Percentiles rank a stretch among this genome's conserved stretches.
Evolutionary conservation across 2,329 filamentous ascomycete species (phyloP).

Genomic region (Fusarium succisae): DNA sequence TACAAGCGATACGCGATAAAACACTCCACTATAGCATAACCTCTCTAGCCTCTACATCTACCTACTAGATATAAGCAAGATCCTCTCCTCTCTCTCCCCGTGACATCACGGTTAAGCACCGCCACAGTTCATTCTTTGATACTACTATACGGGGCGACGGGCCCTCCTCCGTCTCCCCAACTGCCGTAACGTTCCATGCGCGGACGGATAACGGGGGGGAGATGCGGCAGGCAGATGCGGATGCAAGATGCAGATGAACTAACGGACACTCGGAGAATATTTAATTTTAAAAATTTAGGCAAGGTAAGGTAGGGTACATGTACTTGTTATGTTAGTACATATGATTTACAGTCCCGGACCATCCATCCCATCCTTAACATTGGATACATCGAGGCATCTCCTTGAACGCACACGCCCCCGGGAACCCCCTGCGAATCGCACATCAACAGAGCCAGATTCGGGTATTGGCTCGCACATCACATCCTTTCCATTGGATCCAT

Average conservation of each 20-base stretch:
- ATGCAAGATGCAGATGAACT: not conserved
- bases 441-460: conserved; percentile 10
- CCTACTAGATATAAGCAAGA: not conserved
- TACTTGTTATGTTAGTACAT: not conserved
- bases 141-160: conserved; percentile 6
- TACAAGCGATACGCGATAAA: not conserved
- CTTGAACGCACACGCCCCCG: conserved; percentile 4
- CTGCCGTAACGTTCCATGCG: not conserved
- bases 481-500: conserved; percentile 18
- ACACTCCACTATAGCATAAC: not conserved
- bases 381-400: not conserved
- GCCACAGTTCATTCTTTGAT: not conserved
- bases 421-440: conserved; percentile 19
- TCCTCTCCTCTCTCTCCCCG: not conserved
- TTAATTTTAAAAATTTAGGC: not conserved
- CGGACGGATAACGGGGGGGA: not conserved
- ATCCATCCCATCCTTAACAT: not conserved
- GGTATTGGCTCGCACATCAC: not conserved
- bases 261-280: not conserved
- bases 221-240: not conserved
- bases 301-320: not conserved
- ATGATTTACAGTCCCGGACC: not conserved
- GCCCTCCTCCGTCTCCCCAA: not conserved
- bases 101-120: not conserved
- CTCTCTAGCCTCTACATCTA: not conserved